These are phyloP conservation scores for Tricholoma sp. DNA, from an alignment of 768 basidiomycete species.

Conservation along the genomic window DNA sequence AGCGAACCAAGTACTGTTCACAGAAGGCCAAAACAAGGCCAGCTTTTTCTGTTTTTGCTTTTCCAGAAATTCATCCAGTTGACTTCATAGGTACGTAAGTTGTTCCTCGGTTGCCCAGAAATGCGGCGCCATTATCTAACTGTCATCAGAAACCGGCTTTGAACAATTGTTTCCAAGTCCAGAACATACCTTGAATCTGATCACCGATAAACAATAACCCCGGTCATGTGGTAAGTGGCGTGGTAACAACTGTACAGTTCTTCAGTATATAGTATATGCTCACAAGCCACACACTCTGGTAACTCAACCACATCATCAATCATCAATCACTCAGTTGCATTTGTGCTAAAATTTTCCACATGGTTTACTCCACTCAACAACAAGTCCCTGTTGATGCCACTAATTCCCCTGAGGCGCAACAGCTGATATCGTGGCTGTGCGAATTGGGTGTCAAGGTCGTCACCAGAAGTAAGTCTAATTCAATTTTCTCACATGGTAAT, in stretches of 20 bases:
- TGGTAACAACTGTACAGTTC: conserved; percentile 1
- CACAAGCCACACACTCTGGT: not conserved
- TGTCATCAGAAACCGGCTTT: not conserved
- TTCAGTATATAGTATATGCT: not conserved
- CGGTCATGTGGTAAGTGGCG: not conserved
- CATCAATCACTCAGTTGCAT: not conserved
- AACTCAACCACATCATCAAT: not conserved
- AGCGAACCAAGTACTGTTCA: not conserved
- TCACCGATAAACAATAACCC: not conserved
- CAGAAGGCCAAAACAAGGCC: not conserved
- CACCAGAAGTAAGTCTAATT: not conserved
- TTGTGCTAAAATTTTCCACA: not conserved
- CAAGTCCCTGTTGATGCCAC: not conserved
- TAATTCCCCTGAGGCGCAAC: not conserved
- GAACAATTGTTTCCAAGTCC: not conserved
- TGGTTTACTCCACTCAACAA: not conserved
- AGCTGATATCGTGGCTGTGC: not conserved
- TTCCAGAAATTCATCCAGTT: not conserved
- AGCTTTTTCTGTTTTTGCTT: conserved; percentile 1
- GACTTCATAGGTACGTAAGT: not conserved
- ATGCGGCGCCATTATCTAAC: not conserved
- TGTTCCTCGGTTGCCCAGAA: not conserved
- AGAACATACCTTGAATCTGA: not conserved
- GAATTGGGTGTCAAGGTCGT: not conserved
- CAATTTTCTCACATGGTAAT: not conserved